Base-by-base conservation (phyloP, 495 filamentous ascomycete genomes). In the Aspergillus avenaceus region DNA sequence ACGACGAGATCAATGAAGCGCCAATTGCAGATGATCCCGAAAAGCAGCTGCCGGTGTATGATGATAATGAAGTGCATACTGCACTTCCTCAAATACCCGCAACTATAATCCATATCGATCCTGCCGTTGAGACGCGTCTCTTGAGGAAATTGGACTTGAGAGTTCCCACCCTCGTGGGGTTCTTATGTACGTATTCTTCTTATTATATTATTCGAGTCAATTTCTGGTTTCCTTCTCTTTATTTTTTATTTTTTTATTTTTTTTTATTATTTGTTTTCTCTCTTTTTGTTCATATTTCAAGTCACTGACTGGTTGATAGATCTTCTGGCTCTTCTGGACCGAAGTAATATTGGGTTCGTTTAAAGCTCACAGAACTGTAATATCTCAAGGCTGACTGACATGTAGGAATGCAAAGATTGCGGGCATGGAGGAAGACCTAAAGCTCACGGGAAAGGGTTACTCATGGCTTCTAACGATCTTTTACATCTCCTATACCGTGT, bases 401-500 rank as follows among this genome's bases (percentile, higher is more conserved):
- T 19, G 27, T 14, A 75, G 85, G 45, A 89, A 87, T 76, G 84
- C 84, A 0, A 72, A 81, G 56, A 83, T 84, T 45, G 81, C 81
- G 7, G 81, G 81, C 28, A 76, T 84, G 63, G 62, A 65, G 16
- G 64, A 75, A 14, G 80, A 83, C 52, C 64, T 85, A 13, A 37
- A 69, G 22, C 69, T 86, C 14, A 59, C 62, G 2, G 70, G 77
- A 18, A 68, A 73, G 11, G 62, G 66, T 29, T 86, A 85, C 49
- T 63, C 84, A 55, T 95, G 87, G 87, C 72, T 91, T 14, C 67
- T 91, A 38, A 90, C 85, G 0, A 84, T 88, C 27, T 93, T 91
- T 58, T 91, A 91, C 58, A 86, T 78, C 13, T 61, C 73, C 18
- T 72, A 74, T 37, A 80, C 81, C 24, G 27, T 84, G 8, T 90